phyloP scores from a whole-genome alignment of 345 rosid genomes.

The Moringa oleifera region DNA sequence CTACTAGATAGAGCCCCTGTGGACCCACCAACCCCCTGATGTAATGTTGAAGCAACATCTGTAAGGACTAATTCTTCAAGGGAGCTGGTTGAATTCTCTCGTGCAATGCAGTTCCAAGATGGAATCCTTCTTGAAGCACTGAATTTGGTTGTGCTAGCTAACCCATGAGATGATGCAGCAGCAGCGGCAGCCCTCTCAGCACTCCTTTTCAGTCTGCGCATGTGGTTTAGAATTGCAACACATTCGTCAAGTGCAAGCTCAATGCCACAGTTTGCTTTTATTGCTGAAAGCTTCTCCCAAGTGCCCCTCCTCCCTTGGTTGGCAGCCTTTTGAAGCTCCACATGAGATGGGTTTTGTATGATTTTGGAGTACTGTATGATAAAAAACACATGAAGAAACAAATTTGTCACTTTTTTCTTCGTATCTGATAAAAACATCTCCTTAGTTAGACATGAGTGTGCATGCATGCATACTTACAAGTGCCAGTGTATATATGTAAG shows the following conservation, averaged over 20 bases:
- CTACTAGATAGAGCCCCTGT: conserved; percentile 36
- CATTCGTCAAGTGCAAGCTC: conserved; percentile 98
- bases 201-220: conserved; percentile 89
- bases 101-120: conserved; percentile 91
- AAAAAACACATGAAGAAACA: background rate
- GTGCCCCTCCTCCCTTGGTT: conserved; percentile 98
- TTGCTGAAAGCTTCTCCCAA: conserved; percentile 98
- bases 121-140: conserved; percentile 89
- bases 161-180: conserved; percentile 52
- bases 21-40: conserved; percentile 40
- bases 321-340: conserved; percentile 77
- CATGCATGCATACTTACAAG: too few species aligned
- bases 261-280: conserved; percentile 91
- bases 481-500: too few species aligned
- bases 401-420: background rate
- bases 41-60: conserved; percentile 39
- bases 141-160: conserved; percentile 46
- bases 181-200: conserved; percentile 89
- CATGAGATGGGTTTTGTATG: conserved; percentile 72
- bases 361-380: conserved; percentile 66
- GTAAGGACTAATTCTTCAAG: conserved; percentile 59
- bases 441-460: too few species aligned
- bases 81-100: conserved; percentile 95
- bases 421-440: too few species aligned
- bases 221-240: conserved; percentile 90